These are phyloP conservation scores for Oxytropis ochrocephala DNA, from an alignment of 306 rosid genomes.

Conservation along the genomic window DNA sequence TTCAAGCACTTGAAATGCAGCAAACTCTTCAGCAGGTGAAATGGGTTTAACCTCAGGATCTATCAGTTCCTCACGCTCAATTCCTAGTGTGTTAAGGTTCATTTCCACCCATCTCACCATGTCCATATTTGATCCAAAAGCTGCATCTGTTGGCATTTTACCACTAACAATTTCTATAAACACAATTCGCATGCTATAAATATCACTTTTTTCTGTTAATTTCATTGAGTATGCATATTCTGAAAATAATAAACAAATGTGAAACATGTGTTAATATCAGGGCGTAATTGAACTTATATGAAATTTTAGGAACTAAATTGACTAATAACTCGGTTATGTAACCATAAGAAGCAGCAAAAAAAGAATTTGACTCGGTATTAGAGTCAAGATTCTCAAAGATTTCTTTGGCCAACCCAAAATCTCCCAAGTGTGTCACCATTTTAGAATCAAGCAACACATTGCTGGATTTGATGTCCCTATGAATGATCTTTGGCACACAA, in stretches of 20 bases:
- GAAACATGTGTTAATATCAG: not conserved
- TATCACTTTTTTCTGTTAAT: conserved; percentile 83
- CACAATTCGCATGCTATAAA: conserved; percentile 90
- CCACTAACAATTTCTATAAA: conserved; percentile 88
- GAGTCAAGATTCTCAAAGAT: conserved; percentile 55
- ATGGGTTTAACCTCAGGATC: conserved; percentile 56
- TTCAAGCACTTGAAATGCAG: conserved; percentile 81
- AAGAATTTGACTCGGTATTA: conserved; percentile 57
- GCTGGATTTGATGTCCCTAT: conserved; percentile 85
- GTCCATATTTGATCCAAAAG: conserved; percentile 61
- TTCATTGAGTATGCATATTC: conserved; percentile 78
- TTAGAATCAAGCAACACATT: conserved; percentile 73
- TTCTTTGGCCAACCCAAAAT: conserved; percentile 82
- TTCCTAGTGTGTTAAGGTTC: conserved; percentile 34
- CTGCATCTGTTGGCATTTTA: conserved; percentile 63
- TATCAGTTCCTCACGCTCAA: conserved; percentile 41
- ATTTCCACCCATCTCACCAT: conserved; percentile 93
- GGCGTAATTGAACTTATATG: not conserved
- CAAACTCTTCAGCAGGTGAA: conserved; percentile 48
- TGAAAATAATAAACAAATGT: conserved; percentile 20
- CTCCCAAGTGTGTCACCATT: conserved; percentile 95
- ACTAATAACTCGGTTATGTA: too few species aligned
- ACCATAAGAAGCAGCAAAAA: conserved; percentile 89
- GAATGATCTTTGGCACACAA: conserved; percentile 80
- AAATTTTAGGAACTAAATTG: too few species aligned